Base-by-base conservation (phyloP, 2,329 filamentous ascomycete genomes). In the Aspergillus aculeatus region DNA sequence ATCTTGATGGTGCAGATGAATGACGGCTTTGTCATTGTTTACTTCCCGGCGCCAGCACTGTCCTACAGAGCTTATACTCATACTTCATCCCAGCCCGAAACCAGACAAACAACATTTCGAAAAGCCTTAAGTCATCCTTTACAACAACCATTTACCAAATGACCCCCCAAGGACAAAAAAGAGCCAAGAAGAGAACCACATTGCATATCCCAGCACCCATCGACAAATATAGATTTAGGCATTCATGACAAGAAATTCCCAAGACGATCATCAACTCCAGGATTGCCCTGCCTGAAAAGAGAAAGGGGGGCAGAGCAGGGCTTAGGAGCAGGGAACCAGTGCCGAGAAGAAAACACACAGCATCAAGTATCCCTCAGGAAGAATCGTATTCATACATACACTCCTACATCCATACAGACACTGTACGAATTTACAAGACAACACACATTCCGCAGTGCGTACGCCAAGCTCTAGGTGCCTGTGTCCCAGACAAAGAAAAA, bases 241-340 rank as follows among this genome's bases (percentile, higher is more conserved):
- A 60, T 60, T 58, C 51, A 57, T 53, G 58, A 60, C 55, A 52
- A 62, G 60, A 58, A 52, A 47, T 29, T 9, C 26, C 7, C 7
- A 44, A 55, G 38, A 44, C 7, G 38, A 44, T 44, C 38, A 44
- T 44, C 12, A 16, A 4, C 32, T 6, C 38, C 12, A 41, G 38
- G 38, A 41, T 41, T 7, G 16, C 38, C 38, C 38, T 19, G 38
- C 38, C 38, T 19, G 38, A 7, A 44, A 44, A 12, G 16, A 44
- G 16, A 19, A 16, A 5, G 38, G 38, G 38, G 38, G 23, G 23
- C 23, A 4, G 23, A 23, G 23, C 23, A 23, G 23, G 23, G 23
- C 23, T 23, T 23, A 23, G 23, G 23, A 23, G 4, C 16, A 44
- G 38, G 38, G 38, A 44, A 44, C 38, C 38, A 44, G 16, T n/a